A percentile compares a stretch with the other conserved stretches of the same genome.
These are phyloP conservation scores for Podaxis mareebaensis DNA, from an alignment of 768 basidiomycete genomes.

Conservation along the genomic window DNA sequence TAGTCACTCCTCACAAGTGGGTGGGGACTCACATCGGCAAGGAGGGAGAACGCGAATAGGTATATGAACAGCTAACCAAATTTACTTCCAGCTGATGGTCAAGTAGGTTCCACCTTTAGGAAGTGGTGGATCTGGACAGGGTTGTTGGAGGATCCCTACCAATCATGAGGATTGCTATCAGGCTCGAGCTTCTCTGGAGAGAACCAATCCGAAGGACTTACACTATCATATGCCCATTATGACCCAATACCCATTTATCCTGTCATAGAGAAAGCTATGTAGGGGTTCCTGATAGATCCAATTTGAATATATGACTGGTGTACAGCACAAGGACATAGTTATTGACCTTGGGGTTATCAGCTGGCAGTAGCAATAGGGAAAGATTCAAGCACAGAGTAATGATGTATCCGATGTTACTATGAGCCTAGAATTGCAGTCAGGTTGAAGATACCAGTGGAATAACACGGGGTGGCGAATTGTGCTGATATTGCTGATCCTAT, in stretches of 20 bases:
- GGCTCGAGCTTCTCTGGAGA: too few relatives aligned
- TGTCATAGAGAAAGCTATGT: slow-evolving; percentile 24
- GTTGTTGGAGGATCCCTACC: slow-evolving; percentile 79
- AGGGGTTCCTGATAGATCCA: neutral
- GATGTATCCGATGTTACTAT: slow-evolving; percentile 78
- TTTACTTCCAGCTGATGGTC: slow-evolving; percentile 89
- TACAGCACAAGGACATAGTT: slow-evolving; percentile 76
- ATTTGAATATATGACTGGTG: slow-evolving; percentile 21
- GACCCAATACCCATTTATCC: slow-evolving; percentile 78
- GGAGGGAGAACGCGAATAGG: slow-evolving; percentile 73
- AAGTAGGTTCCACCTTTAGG: slow-evolving; percentile 77
- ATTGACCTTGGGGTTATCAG: slow-evolving; percentile 59
- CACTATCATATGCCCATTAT: slow-evolving; percentile 87
- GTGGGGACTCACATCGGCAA: slow-evolving; percentile 59
- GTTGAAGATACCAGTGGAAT: neutral
- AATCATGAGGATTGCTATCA: neutral
- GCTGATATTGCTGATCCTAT: slow-evolving; percentile 81
- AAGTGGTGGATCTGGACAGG: slow-evolving; percentile 77
- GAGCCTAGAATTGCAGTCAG: slow-evolving; percentile 43
- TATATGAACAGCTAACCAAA: slow-evolving; percentile 85
- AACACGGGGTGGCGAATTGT: slow-evolving; percentile 46
- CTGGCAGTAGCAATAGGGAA: slow-evolving; percentile 65
- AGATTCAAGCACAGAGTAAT: slow-evolving; percentile 65
- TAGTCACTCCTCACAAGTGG: neutral
- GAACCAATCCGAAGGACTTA: slow-evolving; percentile 33